A percentile compares a stretch with the other conserved stretches of the same genome.
Evolutionary conservation across 2,329 filamentous ascomycete genomes (phyloP).

Genomic region (Penicillium sclerotigenum): DNA sequence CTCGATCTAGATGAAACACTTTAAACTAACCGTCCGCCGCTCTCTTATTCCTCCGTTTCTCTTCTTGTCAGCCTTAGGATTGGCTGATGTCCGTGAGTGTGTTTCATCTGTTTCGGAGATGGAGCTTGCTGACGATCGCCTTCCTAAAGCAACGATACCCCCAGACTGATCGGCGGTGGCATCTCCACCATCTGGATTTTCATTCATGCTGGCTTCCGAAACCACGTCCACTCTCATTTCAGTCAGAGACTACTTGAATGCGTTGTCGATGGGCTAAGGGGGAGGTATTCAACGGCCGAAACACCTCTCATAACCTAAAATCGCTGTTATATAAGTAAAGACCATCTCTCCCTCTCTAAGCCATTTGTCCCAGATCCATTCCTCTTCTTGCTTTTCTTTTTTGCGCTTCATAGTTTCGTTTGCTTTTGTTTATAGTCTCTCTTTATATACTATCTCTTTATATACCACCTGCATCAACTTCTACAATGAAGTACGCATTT

Average conservation of each 20-base stretch:
- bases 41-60: background rate
- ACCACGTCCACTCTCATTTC: background rate
- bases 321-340: background rate
- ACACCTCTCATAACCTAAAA: background rate
- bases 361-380: background rate
- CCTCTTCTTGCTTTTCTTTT: background rate
- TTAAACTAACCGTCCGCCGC: background rate
- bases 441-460: background rate
- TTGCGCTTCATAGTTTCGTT: background rate
- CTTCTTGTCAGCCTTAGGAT: background rate
- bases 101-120: background rate
- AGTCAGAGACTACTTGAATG: background rate
- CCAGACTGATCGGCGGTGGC: background rate
- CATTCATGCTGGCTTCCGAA: background rate
- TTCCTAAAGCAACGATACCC: background rate
- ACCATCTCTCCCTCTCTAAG: background rate
- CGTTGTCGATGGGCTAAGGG: background rate
- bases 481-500: slow-evolving; percentile 1
- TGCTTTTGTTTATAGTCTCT: background rate
- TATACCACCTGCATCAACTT: background rate
- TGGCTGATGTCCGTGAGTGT: background rate
- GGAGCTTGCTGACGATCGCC: background rate
- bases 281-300: background rate
- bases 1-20: background rate
- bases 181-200: background rate